Base-by-base conservation (phyloP, 768 basidiomycete species). In the Imleria badia region DNA sequence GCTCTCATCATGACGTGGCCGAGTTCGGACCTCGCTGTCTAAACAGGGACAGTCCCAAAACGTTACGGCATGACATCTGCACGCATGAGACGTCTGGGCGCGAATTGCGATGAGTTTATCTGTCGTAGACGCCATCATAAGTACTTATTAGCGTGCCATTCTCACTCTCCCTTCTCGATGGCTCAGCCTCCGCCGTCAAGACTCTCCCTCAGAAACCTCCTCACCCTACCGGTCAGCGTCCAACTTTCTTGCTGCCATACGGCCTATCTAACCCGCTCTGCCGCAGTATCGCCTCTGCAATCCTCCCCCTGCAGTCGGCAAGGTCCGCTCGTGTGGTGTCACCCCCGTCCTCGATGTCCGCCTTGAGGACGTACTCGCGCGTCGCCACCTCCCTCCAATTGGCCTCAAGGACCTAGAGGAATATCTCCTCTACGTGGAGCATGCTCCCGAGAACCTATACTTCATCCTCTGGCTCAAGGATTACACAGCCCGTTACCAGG, bases 391-490 rank as follows among this genome's bases (percentile, higher is more conserved):
- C 0, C 90, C 90, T 0, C 90, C 90, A 8, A 79, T 92, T 12
- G 88, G 85, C 36, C 74, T 88, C 58, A 88, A 88, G 67, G 86
- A 88, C 69, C 81, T 87, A 51, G 84, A 86, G 73, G 90, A 92
- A 70, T 92, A 89, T 79, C 73, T 91, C 50, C 75, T 92, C 40
- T 90, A 89, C 69, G 87, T 88, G 50, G 91, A 92, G 60, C 79
- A 78, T 51, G 78, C 78, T 44, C 83, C 87, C 22, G 89, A 91
- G 68, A 91, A 91, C 64, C 77, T 92, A 79, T 91, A 91, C 63
- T 91, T 91, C 65, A 79, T 81, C n/a, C 81, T 91, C 46, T 91
- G 89, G 89, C 75, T 91, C 30, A 82, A 81, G 56, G 89, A 91
- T 60, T 91, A 91, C 61, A 84, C 80, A 12, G 60, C 66, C 2